phyloP scores from a whole-genome alignment of 345 rosid genomes.

The Abelmoschus esculentus region DNA sequence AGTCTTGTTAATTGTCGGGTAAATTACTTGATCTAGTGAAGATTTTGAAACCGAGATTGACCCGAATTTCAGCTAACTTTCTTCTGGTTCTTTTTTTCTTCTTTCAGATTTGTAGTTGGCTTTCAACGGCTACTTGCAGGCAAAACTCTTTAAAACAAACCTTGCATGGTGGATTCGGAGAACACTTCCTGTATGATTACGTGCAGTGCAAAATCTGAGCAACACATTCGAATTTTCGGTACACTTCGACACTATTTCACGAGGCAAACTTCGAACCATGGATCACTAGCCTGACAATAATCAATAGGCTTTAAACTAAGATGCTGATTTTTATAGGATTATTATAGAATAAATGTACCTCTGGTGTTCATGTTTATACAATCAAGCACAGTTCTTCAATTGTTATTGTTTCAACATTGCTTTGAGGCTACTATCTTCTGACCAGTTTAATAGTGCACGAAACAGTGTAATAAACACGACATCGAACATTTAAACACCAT shows the following conservation, averaged over 20 bases:
- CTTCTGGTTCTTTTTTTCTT: background rate
- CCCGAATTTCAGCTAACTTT: background rate
- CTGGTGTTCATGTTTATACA: background rate
- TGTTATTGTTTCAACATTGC: background rate
- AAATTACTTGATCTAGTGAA: slow-evolving; percentile 15
- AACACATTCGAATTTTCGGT: too few species aligned
- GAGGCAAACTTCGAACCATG: too few species aligned
- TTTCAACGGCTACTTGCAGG: slow-evolving; percentile 36
- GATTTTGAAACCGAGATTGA: background rate
- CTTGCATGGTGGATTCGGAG: background rate
- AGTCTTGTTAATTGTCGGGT: slow-evolving; percentile 54
- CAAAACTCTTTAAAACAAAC: background rate
- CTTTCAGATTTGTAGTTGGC: slow-evolving; percentile 44
- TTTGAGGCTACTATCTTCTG: background rate
- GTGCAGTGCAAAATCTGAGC: too few species aligned
- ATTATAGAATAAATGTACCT: background rate
- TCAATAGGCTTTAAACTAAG: background rate
- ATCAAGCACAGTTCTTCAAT: background rate
- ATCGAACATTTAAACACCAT: background rate
- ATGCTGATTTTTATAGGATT: background rate
- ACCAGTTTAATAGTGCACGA: background rate
- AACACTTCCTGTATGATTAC: background rate
- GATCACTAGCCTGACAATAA: background rate
- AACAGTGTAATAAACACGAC: background rate
- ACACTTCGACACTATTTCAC: too few species aligned